Evolutionary conservation across 148 eudicot genomes (phyloP), one percentile per base, ranked within the genome.

Genomic region (Nepenthes gracilis): DNA sequence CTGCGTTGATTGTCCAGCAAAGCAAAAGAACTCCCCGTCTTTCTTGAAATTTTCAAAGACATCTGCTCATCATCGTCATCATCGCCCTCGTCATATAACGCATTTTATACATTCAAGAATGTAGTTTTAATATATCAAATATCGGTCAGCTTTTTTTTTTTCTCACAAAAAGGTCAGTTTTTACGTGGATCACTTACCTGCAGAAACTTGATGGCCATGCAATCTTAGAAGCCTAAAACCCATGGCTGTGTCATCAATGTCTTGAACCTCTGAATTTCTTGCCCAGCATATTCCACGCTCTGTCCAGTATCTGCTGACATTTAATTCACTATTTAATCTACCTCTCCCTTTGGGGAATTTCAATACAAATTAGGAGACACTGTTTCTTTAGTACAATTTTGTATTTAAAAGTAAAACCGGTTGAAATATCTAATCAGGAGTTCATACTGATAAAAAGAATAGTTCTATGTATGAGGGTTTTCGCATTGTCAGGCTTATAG

Each of bases 221-320:
- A 82, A 62, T 59, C 97, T 77, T 9, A 90, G 66, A 47, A 86
- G 78, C 57, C 94, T 76, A 60, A 90, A 90, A 5, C 75, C 97
- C 97, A 90, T 90, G 33, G 97, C 88, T 0, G 97, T 86, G 67
- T 86, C 97, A 67, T 90, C 97, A 54, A 90, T 80, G 67, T 90
- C 97, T 34, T 84, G 83, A 35, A 90, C 84, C 3, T 55, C 64
- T 12, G 86, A 78, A 55, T 90, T 78, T 72, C 85, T 90, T 12
- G 94, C 90, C 97, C 97, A 90, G 57, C 97, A 78, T 10, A 90
- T 90, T 40, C 97, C 97, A 53, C 74, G 56, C 23, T 78, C 64
- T 10, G 88, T 78, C 94, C 94, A 90, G 72, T 80, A 62, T 59
- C 97, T 89, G 73, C 23, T 23, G 23, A 23, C 23, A 23, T 23